A percentile compares a stretch with the other conserved stretches of the same genome.
phyloP scores from a whole-genome alignment of 1,284 basidiomycete species.

The Termitomyces sp. region DNA sequence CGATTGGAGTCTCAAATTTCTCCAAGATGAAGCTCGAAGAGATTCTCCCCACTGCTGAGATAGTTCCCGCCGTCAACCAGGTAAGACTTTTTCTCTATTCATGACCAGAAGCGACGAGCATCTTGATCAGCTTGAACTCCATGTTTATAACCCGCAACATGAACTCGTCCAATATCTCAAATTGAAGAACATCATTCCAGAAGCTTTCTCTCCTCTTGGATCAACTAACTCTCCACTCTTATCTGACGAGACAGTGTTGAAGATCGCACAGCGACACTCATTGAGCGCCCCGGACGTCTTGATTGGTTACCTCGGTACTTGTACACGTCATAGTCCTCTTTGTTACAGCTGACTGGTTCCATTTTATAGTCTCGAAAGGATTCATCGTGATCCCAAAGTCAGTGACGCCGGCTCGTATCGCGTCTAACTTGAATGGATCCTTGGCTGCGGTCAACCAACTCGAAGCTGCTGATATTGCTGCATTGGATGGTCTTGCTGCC shows the following conservation, averaged over 20 bases:
- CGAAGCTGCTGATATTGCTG: constrained; percentile 53
- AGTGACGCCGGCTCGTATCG: constrained; percentile 71
- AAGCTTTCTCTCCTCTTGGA: constrained; percentile 85
- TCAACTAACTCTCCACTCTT: constrained; percentile 70
- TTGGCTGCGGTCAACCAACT: constrained; percentile 47
- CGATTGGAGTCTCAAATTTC: constrained; percentile 76
- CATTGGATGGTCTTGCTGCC: constrained; percentile 63
- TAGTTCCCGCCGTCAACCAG: constrained; percentile 63
- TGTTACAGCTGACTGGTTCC: not conserved
- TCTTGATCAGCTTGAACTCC: constrained; percentile 57
- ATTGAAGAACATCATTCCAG: constrained; percentile 64
- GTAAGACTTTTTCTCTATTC: constrained; percentile 26
- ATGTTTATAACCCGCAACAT: constrained; percentile 75
- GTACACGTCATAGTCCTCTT: not conserved
- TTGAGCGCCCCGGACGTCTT: constrained; percentile 60
- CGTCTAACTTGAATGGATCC: constrained; percentile 59
- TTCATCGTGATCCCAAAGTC: constrained; percentile 72
- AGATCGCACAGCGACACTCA: constrained; percentile 59
- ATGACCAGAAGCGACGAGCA: not conserved
- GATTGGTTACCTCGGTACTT: constrained; percentile 61
- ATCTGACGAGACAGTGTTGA: constrained; percentile 59
- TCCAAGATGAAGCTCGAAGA: constrained; percentile 59
- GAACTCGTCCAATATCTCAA: constrained; percentile 65
- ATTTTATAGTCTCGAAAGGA: constrained; percentile 52
- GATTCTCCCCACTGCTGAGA: constrained; percentile 50